phyloP scores from a whole-genome alignment of 2,329 filamentous ascomycete species.

The Penicillium sp. region DNA sequence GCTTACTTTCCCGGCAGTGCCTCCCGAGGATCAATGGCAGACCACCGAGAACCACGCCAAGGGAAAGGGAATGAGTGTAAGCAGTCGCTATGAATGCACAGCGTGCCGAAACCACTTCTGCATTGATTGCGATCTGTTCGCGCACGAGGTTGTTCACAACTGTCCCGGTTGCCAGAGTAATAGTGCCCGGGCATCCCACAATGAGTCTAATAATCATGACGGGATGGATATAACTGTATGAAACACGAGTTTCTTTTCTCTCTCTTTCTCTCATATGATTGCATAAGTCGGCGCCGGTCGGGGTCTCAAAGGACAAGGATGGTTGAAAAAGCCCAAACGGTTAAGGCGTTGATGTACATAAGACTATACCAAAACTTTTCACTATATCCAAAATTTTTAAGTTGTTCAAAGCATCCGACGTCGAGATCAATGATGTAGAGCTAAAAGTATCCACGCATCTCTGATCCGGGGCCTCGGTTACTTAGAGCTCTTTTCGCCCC shows the following conservation, averaged over 20 bases:
- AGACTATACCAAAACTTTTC: background rate
- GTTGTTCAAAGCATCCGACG: no score
- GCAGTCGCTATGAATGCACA: constrained; percentile 79
- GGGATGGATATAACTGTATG: constrained; percentile 31
- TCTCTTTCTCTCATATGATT: background rate
- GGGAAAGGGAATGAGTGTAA: constrained; percentile 74
- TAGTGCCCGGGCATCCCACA: constrained; percentile 8
- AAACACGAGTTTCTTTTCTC: background rate
- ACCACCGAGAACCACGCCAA: constrained; percentile 43
- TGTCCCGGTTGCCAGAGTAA: constrained; percentile 76
- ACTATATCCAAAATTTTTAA: background rate
- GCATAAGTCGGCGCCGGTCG: constrained; percentile 6
- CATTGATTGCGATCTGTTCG: constrained; percentile 95
- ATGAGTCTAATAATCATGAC: constrained; percentile 24
- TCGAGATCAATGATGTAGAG: background rate
- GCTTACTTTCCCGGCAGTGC: constrained; percentile 59
- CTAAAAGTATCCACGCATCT: background rate
- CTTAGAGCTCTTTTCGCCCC: constrained; percentile 4
- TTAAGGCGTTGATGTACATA: background rate
- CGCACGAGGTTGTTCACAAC: constrained; percentile 91
- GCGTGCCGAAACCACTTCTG: constrained; percentile 90
- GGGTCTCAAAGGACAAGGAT: background rate
- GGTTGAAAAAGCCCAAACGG: background rate
- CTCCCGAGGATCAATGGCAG: constrained; percentile 36
- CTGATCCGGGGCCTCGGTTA: constrained; percentile 11